Conservation (phyloP, 768 basidiomycete species). For the Mycena metata region DNA sequence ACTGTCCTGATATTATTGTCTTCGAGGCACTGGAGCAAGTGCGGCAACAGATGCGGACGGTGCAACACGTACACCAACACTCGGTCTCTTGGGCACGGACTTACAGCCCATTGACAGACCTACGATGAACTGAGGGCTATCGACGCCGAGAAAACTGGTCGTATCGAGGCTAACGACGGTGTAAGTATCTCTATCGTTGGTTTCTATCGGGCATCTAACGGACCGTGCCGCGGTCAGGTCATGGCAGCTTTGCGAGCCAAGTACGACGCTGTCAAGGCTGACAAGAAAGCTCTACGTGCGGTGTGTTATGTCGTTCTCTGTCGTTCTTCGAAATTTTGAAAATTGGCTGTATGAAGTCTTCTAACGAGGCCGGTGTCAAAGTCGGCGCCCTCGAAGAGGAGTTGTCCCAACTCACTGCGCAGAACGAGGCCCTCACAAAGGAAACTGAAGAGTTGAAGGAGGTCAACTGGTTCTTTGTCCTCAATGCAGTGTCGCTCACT, state of each 20-base stretch:
- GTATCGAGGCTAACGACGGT: neutral
- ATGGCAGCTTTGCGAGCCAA: conserved; percentile 6
- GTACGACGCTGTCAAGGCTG: neutral
- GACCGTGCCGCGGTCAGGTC: neutral
- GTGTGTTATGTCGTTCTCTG: neutral
- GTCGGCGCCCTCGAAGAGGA: neutral
- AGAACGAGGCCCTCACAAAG: neutral
- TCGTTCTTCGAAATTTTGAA: neutral
- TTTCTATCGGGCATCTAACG: neutral
- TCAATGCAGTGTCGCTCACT: neutral
- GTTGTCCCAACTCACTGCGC: neutral
- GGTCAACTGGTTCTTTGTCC: neutral
- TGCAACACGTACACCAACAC: neutral
- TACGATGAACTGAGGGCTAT: neutral
- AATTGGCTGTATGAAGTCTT: neutral
- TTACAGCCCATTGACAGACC: neutral
- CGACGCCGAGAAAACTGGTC: neutral
- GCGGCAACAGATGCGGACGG: neutral
- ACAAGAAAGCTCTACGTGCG: neutral
- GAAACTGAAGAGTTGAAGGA: conserved; percentile 14
- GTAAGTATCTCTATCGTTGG: neutral
- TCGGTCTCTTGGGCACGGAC: neutral
- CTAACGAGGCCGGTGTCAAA: neutral
- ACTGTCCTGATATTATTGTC: neutral
- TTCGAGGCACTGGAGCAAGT: neutral